Base-by-base conservation (phyloP, 2,329 filamentous ascomycete species). In the Colletotrichum spinosum region DNA sequence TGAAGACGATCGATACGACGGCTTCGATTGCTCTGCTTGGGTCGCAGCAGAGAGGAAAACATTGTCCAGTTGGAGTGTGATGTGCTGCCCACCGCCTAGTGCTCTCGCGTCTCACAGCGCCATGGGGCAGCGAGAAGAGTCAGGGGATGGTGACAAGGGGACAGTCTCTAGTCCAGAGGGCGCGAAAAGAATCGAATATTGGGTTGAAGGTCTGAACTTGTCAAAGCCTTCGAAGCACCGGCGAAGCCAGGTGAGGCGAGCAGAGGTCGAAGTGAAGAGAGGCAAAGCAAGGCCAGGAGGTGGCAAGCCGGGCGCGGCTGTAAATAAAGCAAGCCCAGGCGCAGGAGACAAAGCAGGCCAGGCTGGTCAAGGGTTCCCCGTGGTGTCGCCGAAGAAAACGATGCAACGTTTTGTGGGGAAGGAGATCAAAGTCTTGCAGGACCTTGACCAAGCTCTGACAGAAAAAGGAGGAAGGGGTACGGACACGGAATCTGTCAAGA, bases 31-130 rank as follows among this genome's bases (percentile, higher is more conserved):
- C 44, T 65, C 58, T 65, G 62, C 62, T 57, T 68, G 50, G 67
- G 65, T 58, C 65, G 67, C 45, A 69, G 61, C 56, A 69, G 57
- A 60, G 67, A 68, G 57, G 67, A 66, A 64, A 69, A 69, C 67
- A 69, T 69, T 54, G 45, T 69, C 65, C 53, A 57, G 60, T 58
- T 53, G 67, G 38, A 51, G 39, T 67, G 34, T 41, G 38, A 61
- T 54, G 55, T 67, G 54, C 54, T 65, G 44, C 64, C 64, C 64
- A 54, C 64, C 64, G 44, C 64, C 64, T 58, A 41, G 44, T 58
- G 34, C 17, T 59, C 54, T 65, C 41, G 55, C 45, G 54, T 52
- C 60, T 65, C 55, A 67, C 64, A 38, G 55, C 53, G 64, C 64
- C 64, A 67, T 67, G 55, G 60, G 54, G 51, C 37, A 50, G 25